Base-by-base conservation (phyloP, 2,329 filamentous ascomycete genomes). In the Hirsutella rhossiliensis region DNA sequence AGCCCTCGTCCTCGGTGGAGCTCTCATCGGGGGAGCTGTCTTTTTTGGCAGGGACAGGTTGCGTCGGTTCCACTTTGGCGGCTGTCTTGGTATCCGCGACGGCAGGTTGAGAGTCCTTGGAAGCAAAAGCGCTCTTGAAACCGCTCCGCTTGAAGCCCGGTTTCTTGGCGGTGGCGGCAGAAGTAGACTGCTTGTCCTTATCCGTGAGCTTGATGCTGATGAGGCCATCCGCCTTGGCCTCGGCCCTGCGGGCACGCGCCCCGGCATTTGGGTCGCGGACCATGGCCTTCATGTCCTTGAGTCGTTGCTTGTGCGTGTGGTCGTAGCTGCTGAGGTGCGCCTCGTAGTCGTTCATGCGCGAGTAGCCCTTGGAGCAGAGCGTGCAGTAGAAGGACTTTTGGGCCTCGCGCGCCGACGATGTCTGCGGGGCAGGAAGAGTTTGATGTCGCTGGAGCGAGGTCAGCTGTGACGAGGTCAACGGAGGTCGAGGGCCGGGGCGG, bases 341-440 rank as follows among this genome's bases (percentile, higher is more conserved):
- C 64, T 97, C 90, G 62, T 94, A 96, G 62, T 97, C 90, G 59
- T 94, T 90, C 74, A 94, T 90, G 45, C 92, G 87, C 2, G 82
- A 80, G 66, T 97, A 98, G 55, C 89, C 90, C 67, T 97, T 97
- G 50, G 84, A 80, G 69, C 92, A 97, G 44, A 97, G 77, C 36
- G 81, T 77, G 69, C 82, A 94, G 67, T 85, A 88, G 66, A 94
- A 92, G 30, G 84, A 80, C 56, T 81, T 84, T 41, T 86, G 72
- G 15, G 86, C 85, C 56, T 86, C 83, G 49, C 85, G 81, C 9
- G 86, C 87, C 3, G 75, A 75, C 23, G 71, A 67, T 19, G 75
- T 79, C 54, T 76, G 73, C 45, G 75, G 73, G 5, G 73, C 69
- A 1, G 75, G 75, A 2, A 78, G 68, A 5, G 75, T 78, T 50